These are phyloP conservation scores for Globisporangium splendens DNA, from an alignment of 352 stramenopile genomes.

Conservation along the genomic window DNA sequence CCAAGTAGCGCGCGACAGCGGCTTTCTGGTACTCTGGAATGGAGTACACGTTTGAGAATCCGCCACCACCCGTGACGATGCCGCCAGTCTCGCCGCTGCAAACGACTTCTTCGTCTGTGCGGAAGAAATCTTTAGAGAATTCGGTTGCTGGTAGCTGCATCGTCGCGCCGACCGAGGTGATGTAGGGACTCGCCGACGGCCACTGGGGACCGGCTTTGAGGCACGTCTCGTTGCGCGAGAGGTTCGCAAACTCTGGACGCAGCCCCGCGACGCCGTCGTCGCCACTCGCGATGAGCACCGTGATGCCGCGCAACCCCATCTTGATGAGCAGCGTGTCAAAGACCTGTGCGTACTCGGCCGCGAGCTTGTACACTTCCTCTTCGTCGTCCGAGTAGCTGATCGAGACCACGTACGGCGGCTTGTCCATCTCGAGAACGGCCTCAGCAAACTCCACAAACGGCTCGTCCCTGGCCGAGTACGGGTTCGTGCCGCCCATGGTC, in stretches of 20 bases:
- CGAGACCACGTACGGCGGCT: conserved; percentile 79
- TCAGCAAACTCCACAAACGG: conserved; percentile 84
- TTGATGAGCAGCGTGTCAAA: conserved; percentile 90
- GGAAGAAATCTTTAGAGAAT: conserved; percentile 50
- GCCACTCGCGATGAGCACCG: conserved; percentile 80
- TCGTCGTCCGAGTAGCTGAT: conserved; percentile 91
- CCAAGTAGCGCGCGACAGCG: conserved; percentile 66
- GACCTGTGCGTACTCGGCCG: conserved; percentile 59
- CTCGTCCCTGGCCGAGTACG: conserved; percentile 79
- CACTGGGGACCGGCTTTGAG: conserved; percentile 66
- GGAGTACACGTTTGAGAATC: conserved; percentile 83
- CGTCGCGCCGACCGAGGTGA: conserved; percentile 90
- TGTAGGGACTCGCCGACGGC: conserved; percentile 83
- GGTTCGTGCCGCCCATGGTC: conserved; percentile 82
- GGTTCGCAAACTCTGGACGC: conserved; percentile 57
- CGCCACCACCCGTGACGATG: conserved; percentile 83
- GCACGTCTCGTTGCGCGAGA: conserved; percentile 50
- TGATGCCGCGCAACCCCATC: conserved; percentile 83
- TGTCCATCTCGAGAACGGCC: conserved; percentile 59
- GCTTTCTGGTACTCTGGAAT: conserved; percentile 74
- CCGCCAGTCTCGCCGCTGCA: conserved; percentile 67
- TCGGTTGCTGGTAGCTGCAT: conserved; percentile 41
- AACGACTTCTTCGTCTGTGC: conserved; percentile 69
- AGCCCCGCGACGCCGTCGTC: conserved; percentile 86
- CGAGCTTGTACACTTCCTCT: conserved; percentile 82